Percentiles rank a stretch among this genome's conserved stretches.
Conservation (phyloP, 192 early-diverging fungal genomes). For the Coemansia sp. region DNA sequence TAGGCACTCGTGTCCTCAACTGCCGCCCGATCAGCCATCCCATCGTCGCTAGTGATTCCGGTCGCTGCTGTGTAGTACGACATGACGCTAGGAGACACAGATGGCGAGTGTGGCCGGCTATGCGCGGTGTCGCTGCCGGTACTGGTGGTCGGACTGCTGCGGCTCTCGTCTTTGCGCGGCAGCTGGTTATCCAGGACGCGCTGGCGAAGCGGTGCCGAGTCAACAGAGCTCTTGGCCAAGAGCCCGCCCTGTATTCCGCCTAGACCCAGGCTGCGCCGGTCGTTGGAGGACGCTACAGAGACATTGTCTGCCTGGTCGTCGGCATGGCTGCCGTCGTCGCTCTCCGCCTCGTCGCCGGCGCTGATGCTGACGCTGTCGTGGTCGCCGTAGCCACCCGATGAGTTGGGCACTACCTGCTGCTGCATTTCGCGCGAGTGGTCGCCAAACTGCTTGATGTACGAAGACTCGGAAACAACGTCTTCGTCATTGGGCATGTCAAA, state of each 20-base stretch:
- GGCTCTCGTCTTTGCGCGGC: background rate
- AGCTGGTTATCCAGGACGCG: constrained; percentile 20
- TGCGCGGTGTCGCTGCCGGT: constrained; percentile 13
- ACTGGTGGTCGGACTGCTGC: constrained; percentile 12
- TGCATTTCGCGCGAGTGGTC: constrained; percentile 9
- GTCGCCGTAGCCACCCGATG: background rate
- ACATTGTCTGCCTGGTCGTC: constrained; percentile 21
- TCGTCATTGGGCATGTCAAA: constrained; percentile 35
- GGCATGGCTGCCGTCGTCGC: constrained; percentile 1
- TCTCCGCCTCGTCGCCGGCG: constrained; percentile 5
- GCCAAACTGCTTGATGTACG: constrained; percentile 43
- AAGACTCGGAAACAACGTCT: constrained; percentile 21
- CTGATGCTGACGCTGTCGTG: constrained; percentile 1
- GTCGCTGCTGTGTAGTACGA: constrained; percentile 40
- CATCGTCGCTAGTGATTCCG: constrained; percentile 18
- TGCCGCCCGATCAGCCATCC: background rate
- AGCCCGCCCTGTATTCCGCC: constrained; percentile 16
- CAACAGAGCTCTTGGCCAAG: constrained; percentile 14
- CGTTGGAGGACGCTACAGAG: constrained; percentile 34
- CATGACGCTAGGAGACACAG: constrained; percentile 15
- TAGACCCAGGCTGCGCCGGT: constrained; percentile 41
- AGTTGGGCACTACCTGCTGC: background rate
- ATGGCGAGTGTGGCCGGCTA: constrained; percentile 8
- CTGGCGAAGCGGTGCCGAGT: constrained; percentile 22
- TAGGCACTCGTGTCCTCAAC: constrained; percentile 1